Base-by-base conservation (phyloP, 2,329 filamentous ascomycete genomes). In the Cladophialophora carrionii region DNA sequence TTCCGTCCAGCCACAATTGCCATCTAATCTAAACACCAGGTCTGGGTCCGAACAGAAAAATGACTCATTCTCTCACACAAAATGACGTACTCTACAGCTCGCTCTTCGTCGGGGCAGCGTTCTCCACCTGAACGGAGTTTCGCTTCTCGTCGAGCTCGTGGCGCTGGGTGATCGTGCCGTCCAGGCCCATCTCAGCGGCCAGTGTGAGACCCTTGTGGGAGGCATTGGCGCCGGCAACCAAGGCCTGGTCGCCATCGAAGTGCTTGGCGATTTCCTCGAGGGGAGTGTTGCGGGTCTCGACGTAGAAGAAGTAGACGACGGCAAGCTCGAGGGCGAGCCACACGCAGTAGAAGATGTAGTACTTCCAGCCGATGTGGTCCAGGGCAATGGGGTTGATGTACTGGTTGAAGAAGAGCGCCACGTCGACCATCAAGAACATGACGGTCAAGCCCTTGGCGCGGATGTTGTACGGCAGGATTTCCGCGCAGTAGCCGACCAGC, bases 191-290 rank as follows among this genome's bases (percentile, higher is more conserved):
- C 53, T 70, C 68, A 12, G 62, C 64, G 20, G 68, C 68, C 56
- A 70, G 7, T 29, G 41, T 60, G 17, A 68, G 54, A n/a, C 68
- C 71, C 61, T 72, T 73, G 58, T 67, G 62, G 9, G 69, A 73
- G 22, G 63, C 71, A 54, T 64, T 66, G 37, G 48, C 70, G 55
- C 71, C 72, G 41, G 69, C 72, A 31, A 71, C 81, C 31, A 69
- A 62, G 22, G 84, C 85, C 37, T 84, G 79, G 31, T 87, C 83
- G 46, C 87, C 88, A 71, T 90, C 88, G 71, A 91, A 90, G 74
- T 90, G 89, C 72, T 85, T 84, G 54, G 88, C 85, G 67, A 90
- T 83, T 74, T 90, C 87, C 74, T 90, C 88, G 0, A 91, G 85
- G 1, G 88, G 90, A 0, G 87, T 86, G 7, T 88, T 88, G 72